Percentiles rank a stretch among this genome's conserved stretches.
Evolutionary conservation across 257 asterid species (phyloP).

Genomic region (Phtheirospermum japonicum): DNA sequence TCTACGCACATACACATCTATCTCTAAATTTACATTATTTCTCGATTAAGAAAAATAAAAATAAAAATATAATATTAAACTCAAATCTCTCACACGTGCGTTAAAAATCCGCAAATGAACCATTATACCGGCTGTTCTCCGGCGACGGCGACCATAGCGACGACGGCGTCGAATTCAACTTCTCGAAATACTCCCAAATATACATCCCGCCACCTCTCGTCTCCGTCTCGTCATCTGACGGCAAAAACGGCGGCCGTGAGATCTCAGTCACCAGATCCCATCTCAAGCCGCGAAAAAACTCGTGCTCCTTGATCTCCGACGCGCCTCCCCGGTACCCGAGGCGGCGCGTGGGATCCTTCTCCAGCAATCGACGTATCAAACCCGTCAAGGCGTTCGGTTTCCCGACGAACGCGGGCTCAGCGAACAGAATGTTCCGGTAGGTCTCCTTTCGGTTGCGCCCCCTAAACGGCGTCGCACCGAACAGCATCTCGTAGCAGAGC

Average conservation of each 20-base stretch:
- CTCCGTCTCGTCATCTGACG: conserved; percentile 48
- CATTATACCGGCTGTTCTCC: conserved; percentile 36
- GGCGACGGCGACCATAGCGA: conserved; percentile 69
- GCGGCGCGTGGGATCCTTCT: conserved; percentile 84
- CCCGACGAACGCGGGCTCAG: conserved; percentile 48
- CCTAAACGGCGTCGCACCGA: conserved; percentile 68
- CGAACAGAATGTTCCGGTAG: conserved; percentile 42
- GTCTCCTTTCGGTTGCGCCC: conserved; percentile 70
- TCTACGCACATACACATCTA: too few species aligned
- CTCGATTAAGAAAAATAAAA: neutral
- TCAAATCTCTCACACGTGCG: conserved; percentile 47
- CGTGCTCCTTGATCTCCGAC: conserved; percentile 66
- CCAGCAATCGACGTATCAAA: conserved; percentile 49
- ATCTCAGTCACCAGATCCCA: conserved; percentile 80
- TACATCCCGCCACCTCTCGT: conserved; percentile 32
- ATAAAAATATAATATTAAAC: too few species aligned
- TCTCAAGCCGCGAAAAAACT: conserved; percentile 52
- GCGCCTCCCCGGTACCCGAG: conserved; percentile 65
- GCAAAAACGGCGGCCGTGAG: conserved; percentile 69
- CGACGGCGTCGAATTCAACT: conserved; percentile 51
- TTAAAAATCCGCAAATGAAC: conserved; percentile 64
- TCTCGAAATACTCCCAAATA: conserved; percentile 49
- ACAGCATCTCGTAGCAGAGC: conserved; percentile 67
- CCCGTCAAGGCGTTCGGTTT: conserved; percentile 52
- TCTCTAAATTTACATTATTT: neutral